A percentile compares a stretch with the other conserved stretches of the same genome.
Evolutionary conservation across 371 early-diverging fungal species (phyloP).

Genomic region (Mortierella sp.): DNA sequence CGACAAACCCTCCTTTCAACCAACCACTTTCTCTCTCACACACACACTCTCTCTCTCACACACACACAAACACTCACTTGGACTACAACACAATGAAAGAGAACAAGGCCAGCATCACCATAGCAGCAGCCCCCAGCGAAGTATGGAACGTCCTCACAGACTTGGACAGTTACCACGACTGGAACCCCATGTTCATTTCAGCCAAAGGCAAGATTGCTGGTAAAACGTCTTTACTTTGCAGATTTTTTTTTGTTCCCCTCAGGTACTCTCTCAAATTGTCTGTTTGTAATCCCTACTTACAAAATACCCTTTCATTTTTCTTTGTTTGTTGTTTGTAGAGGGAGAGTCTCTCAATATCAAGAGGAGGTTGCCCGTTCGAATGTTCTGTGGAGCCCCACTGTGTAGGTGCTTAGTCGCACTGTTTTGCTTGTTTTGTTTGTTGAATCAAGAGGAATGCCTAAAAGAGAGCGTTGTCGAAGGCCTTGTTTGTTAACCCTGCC

Average conservation of each 20-base stretch:
- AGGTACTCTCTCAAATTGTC: neutral
- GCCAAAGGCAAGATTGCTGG: constrained; percentile 41
- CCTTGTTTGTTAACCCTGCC: neutral
- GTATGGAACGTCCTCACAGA: constrained; percentile 52
- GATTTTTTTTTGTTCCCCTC: neutral
- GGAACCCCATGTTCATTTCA: constrained; percentile 47
- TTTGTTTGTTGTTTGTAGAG: neutral
- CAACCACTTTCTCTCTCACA: too few relatives aligned
- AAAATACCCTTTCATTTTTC: neutral
- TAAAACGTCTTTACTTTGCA: constrained; percentile 1
- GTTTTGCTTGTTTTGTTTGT: too few relatives aligned
- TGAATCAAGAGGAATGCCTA: too few relatives aligned
- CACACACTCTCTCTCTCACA: neutral
- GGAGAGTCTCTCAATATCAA: constrained; percentile 35
- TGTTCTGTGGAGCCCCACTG: constrained; percentile 51
- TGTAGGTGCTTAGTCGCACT: constrained; percentile 24
- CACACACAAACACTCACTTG: neutral
- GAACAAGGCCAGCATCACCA: constrained; percentile 42
- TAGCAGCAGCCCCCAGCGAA: constrained; percentile 32
- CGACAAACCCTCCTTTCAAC: neutral
- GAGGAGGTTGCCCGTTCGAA: constrained; percentile 28
- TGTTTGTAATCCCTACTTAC: neutral
- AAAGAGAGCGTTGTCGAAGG: neutral
- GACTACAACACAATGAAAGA: constrained; percentile 29
- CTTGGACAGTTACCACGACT: constrained; percentile 37